Evolutionary conservation across 1,284 basidiomycete genomes (phyloP).

Genomic region (Gastroboletus turbinatus): DNA sequence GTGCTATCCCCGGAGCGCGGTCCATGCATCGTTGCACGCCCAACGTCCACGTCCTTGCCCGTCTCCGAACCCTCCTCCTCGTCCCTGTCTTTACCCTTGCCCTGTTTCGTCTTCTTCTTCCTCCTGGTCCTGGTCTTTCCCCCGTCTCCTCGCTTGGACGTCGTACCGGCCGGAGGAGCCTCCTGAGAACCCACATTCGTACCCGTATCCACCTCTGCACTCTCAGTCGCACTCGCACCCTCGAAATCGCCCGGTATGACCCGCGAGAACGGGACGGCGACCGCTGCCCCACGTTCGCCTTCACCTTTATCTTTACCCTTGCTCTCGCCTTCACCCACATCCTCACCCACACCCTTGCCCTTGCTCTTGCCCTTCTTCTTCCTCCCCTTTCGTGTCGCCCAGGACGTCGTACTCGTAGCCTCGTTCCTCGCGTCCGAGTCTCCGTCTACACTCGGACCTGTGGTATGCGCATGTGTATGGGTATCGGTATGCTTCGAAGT

Average conservation of each 20-base stretch:
- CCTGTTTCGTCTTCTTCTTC: neutral
- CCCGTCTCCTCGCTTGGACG: constrained; percentile 45
- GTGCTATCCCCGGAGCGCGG: constrained; percentile 17
- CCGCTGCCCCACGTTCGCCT: neutral
- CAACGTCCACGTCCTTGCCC: constrained; percentile 4
- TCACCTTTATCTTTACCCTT: neutral
- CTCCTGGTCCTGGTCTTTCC: constrained; percentile 36
- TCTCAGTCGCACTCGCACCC: neutral
- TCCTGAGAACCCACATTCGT: neutral
- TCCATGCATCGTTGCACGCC: neutral
- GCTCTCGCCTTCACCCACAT: constrained; percentile 12
- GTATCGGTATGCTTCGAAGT: neutral
- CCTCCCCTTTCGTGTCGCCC: neutral
- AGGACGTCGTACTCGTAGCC: neutral
- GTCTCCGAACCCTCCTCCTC: constrained; percentile 9
- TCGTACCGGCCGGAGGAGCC: constrained; percentile 3
- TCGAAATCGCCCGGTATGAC: constrained; percentile 16
- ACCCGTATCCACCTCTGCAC: neutral
- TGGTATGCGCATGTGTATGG: neutral
- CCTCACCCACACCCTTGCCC: constrained; percentile 33
- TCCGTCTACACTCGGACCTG: neutral
- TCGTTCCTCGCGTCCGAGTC: neutral
- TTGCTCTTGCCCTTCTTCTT: neutral
- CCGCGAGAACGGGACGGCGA: neutral
- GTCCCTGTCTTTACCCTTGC: constrained; percentile 22